Percentiles rank a stretch among this genome's conserved stretches.
Evolutionary conservation across 306 rosid genomes (phyloP).

Genomic region (Gynostemma pentaphyllum): DNA sequence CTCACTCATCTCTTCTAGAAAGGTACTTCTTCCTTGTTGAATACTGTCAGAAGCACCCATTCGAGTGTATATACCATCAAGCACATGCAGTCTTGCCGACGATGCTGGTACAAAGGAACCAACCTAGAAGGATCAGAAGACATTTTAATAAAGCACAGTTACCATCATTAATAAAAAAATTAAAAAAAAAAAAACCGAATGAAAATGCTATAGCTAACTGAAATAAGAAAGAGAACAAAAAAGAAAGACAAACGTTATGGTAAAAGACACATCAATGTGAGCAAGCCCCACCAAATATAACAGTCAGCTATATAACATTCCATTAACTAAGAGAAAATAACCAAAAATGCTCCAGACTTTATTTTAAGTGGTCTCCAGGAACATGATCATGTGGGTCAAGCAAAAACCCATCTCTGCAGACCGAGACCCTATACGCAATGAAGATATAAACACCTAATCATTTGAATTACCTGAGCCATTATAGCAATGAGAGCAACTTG

Average conservation of each 20-base stretch:
- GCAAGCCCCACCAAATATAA: no score
- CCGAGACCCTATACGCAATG: background rate
- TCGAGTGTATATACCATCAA: constrained; percentile 78
- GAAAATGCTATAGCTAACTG: no score
- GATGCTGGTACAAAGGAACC: constrained; percentile 94
- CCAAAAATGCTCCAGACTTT: no score
- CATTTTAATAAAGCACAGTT: constrained; percentile 17
- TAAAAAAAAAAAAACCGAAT: no score
- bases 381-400: no score
- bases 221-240: no score
- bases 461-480: constrained; percentile 78
- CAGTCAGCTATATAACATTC: no score
- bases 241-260: no score
- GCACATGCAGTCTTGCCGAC: constrained; percentile 66
- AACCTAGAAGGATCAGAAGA: constrained; percentile 52
- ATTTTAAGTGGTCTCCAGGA: no score
- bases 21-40: constrained; percentile 91
- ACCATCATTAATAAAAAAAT: background rate
- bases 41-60: constrained; percentile 98
- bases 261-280: no score
- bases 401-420: background rate
- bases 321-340: no score
- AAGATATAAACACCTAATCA: no score
- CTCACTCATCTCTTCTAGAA: constrained; percentile 82
- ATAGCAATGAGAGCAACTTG: constrained; percentile 86